phyloP scores from a whole-genome alignment of 352 stramenopile genomes.

The Aphanomyces stellatus region DNA sequence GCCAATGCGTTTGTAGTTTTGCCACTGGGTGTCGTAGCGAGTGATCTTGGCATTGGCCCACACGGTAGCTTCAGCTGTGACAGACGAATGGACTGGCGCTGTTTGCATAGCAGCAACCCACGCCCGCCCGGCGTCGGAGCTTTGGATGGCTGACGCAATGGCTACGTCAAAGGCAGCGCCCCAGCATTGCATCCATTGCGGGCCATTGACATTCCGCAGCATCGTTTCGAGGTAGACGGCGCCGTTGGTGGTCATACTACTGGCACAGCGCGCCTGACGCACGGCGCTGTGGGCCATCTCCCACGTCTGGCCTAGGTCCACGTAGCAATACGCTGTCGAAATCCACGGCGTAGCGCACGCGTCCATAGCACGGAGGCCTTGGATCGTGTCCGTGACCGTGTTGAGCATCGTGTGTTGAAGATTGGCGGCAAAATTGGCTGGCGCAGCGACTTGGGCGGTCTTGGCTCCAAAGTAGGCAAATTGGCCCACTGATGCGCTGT shows the following conservation, averaged over 20 bases:
- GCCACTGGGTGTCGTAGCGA: background rate
- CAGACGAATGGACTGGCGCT: too few species aligned
- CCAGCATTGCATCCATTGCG: background rate
- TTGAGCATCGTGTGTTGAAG: conserved; percentile 7
- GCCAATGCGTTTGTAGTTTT: conserved; percentile 17
- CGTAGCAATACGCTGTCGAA: conserved; percentile 10
- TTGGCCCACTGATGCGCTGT: background rate
- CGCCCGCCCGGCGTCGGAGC: too few species aligned
- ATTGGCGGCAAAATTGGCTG: background rate
- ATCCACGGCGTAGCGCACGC: conserved; percentile 11
- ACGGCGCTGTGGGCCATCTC: background rate
- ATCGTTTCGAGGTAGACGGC: conserved; percentile 13
- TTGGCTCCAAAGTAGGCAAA: background rate
- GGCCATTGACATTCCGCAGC: background rate
- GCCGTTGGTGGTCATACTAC: background rate
- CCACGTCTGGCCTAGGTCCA: background rate
- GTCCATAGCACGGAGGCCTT: background rate
- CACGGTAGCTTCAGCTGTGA: background rate
- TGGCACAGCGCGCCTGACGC: background rate
- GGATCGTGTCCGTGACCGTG: background rate
- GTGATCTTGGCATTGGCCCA: background rate
- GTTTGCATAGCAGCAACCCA: too few species aligned
- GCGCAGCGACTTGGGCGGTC: background rate
- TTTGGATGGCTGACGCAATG: too few species aligned
- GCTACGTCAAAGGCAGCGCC: background rate